These are phyloP conservation scores for Vanrija sp. DNA, from an alignment of 1,284 basidiomycete species.

Conservation along the genomic window DNA sequence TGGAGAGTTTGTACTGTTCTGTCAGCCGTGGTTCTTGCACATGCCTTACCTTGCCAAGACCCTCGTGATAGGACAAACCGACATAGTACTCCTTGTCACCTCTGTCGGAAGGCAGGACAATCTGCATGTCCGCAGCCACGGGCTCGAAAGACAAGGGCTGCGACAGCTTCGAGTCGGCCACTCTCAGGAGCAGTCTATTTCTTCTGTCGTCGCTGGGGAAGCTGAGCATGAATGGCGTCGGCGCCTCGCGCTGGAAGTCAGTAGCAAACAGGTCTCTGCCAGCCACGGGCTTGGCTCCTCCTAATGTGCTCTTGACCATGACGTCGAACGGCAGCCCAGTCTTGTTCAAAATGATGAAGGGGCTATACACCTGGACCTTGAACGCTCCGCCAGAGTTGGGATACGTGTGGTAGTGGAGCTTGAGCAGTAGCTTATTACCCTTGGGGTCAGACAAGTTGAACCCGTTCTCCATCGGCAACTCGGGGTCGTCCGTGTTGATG, in stretches of 20 bases:
- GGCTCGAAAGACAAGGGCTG: constrained; percentile 85
- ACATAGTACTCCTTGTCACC: constrained; percentile 77
- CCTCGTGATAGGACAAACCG: constrained; percentile 89
- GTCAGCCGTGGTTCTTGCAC: not conserved
- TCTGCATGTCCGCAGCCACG: constrained; percentile 79
- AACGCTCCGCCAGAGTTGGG: constrained; percentile 95
- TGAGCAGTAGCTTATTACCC: constrained; percentile 75
- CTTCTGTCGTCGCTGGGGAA: constrained; percentile 72
- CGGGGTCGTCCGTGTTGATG: constrained; percentile 88
- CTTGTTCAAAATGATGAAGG: constrained; percentile 92
- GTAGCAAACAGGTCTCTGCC: constrained; percentile 60
- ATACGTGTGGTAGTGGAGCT: constrained; percentile 81
- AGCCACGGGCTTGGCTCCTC: constrained; percentile 74
- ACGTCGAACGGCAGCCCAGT: constrained; percentile 80
- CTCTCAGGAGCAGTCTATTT: constrained; percentile 76
- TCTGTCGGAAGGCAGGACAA: constrained; percentile 65
- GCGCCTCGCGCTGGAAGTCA: constrained; percentile 53
- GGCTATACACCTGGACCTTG: constrained; percentile 93
- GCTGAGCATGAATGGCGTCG: constrained; percentile 79
- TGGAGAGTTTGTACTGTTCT: constrained; percentile 78
- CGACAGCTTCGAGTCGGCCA: constrained; percentile 90
- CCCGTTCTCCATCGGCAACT: constrained; percentile 50
- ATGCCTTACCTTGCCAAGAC: constrained; percentile 66
- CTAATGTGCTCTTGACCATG: constrained; percentile 68
- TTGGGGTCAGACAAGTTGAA: constrained; percentile 65